Evolutionary conservation across 192 early-diverging fungal genomes (phyloP).

Genomic region (Mortierella claussenii): DNA sequence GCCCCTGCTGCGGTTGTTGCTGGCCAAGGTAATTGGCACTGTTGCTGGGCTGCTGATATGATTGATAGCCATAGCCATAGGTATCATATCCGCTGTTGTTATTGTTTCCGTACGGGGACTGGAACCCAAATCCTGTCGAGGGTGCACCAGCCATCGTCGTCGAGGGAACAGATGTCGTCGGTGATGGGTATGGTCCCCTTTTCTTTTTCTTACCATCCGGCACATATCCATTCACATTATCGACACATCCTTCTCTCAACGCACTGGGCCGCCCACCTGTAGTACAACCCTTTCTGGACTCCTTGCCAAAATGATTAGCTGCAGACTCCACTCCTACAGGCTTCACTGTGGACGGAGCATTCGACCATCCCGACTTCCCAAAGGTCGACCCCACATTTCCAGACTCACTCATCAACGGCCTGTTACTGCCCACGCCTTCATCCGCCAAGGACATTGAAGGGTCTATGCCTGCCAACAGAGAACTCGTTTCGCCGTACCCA

Average conservation of each 20-base stretch:
- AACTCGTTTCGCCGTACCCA: slow-evolving; percentile 15
- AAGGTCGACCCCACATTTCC: slow-evolving; percentile 15
- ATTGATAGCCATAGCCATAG: slow-evolving; percentile 49
- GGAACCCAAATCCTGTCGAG: too few relatives aligned
- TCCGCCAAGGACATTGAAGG: neutral
- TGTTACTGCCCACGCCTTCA: slow-evolving; percentile 4
- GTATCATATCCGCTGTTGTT: slow-evolving; percentile 17
- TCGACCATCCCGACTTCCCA: slow-evolving; percentile 44
- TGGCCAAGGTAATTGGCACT: slow-evolving; percentile 1
- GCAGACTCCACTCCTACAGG: neutral
- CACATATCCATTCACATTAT: slow-evolving; percentile 44
- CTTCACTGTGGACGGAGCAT: neutral
- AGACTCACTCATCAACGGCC: slow-evolving; percentile 46
- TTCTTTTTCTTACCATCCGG: slow-evolving; percentile 40
- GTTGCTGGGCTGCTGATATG: slow-evolving; percentile 23
- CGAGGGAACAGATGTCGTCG: too few relatives aligned
- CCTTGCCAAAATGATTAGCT: too few relatives aligned
- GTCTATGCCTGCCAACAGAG: neutral
- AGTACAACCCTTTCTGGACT: too few relatives aligned
- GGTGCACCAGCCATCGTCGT: too few relatives aligned
- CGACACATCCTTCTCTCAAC: slow-evolving; percentile 36
- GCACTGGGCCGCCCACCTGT: too few relatives aligned
- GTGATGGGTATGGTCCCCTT: neutral
- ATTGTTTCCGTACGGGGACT: slow-evolving; percentile 3
- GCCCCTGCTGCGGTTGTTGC: slow-evolving; percentile 8